Evolutionary conservation across 768 basidiomycete species (phyloP).

Genomic region (Boletus bicolor): DNA sequence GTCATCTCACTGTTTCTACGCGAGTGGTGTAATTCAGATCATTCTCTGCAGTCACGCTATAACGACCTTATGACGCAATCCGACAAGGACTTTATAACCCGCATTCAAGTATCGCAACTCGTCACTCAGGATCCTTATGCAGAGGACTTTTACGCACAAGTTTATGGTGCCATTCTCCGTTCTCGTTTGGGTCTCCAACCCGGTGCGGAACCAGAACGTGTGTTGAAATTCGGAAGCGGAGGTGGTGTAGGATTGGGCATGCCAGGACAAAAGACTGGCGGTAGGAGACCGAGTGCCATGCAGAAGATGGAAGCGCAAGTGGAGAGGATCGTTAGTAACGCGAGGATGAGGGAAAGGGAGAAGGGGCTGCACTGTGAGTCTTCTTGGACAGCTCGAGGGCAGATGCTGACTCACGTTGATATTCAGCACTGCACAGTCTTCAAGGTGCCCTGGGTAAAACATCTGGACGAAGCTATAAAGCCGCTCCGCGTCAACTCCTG

Average conservation of each 20-base stretch:
- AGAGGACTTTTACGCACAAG: conserved; percentile 98
- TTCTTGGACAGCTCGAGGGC: neutral
- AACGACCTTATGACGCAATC: conserved; percentile 97
- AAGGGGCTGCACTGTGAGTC: conserved; percentile 61
- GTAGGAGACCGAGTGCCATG: conserved; percentile 80
- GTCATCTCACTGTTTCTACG: conserved; percentile 13
- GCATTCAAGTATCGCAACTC: conserved; percentile 97
- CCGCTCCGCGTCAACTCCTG: conserved; percentile 93
- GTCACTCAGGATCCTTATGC: conserved; percentile 96
- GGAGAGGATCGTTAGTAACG: conserved; percentile 91
- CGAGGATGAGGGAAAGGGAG: conserved; percentile 81
- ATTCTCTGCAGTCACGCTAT: conserved; percentile 65
- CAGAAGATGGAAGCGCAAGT: conserved; percentile 94
- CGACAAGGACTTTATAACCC: conserved; percentile 99
- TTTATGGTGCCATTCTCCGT: conserved; percentile 82
- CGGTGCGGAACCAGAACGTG: conserved; percentile 62
- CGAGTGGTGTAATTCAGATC: neutral
- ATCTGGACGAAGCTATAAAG: conserved; percentile 89
- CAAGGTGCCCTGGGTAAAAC: conserved; percentile 95
- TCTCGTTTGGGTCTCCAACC: conserved; percentile 69
- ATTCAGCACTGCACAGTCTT: conserved; percentile 64
- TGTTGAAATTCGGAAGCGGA: conserved; percentile 84
- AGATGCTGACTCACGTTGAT: conserved; percentile 7
- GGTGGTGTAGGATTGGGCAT: conserved; percentile 75
- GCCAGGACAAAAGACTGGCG: conserved; percentile 48